Conservation (phyloP, 768 basidiomycete genomes). For the Macrocybe gigantea region DNA sequence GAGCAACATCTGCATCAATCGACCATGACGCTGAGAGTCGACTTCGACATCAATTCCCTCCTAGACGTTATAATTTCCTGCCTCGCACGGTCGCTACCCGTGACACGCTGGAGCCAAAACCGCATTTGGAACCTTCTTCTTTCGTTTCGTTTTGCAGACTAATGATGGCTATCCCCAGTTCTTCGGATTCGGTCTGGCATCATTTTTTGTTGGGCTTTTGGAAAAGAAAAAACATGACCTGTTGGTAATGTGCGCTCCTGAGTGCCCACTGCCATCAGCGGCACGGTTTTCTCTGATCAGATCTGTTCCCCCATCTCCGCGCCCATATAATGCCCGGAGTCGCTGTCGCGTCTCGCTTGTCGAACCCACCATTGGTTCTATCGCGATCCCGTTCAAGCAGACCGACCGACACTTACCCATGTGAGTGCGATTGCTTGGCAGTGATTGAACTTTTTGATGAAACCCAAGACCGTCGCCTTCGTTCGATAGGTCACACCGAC, state of each 20-base stretch:
- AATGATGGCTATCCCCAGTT: constrained; percentile 12
- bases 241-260: too few relatives aligned
- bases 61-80: not conserved
- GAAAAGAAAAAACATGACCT: too few relatives aligned
- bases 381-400: too few relatives aligned
- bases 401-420: not conserved
- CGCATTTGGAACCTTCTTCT: constrained; percentile 12
- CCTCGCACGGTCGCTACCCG: too few relatives aligned
- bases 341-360: too few relatives aligned
- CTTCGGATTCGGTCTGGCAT: constrained; percentile 7
- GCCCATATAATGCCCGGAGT: too few relatives aligned
- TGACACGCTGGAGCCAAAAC: constrained; percentile 9
- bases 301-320: too few relatives aligned
- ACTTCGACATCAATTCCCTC: constrained; percentile 5
- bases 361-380: too few relatives aligned
- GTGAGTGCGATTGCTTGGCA: constrained; percentile 2
- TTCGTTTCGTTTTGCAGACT: constrained; percentile 5
- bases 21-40: constrained; percentile 1
- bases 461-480: not conserved
- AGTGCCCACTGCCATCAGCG: too few relatives aligned
- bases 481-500: constrained; percentile 15
- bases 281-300: too few relatives aligned
- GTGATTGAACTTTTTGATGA: not conserved
- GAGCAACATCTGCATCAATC: constrained; percentile 7
- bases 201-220: constrained; percentile 9